Conservation (phyloP, 176 grass and related monocot genomes). For the Avena atlantica region DNA sequence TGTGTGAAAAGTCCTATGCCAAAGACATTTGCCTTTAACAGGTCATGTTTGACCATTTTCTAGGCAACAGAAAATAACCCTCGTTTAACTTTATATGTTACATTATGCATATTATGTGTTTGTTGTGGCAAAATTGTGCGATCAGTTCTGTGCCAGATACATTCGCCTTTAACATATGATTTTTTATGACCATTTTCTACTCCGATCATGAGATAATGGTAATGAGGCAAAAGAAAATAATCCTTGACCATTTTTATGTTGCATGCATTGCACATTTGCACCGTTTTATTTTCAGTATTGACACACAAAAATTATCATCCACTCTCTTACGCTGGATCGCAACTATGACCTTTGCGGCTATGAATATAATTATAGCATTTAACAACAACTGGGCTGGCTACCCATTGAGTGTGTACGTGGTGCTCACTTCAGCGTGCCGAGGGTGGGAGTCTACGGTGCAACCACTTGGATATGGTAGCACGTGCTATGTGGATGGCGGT, state of each 20-base stretch:
- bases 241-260: not conserved
- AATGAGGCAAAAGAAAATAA: not conserved
- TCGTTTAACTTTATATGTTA: not conserved
- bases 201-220: no score
- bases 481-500: not conserved
- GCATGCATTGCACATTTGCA: no score
- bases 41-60: slow-evolving; percentile 3
- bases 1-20: not conserved
- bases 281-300: not conserved
- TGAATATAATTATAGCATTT: slow-evolving; percentile 18
- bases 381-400: not conserved
- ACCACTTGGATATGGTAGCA: not conserved
- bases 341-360: not conserved
- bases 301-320: slow-evolving; percentile 13
- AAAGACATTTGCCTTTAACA: no score
- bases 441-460: not conserved
- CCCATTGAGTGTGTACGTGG: not conserved
- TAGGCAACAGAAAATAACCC: not conserved
- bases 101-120: no score
- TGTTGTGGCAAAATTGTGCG: not conserved
- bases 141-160: not conserved
- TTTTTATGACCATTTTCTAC: no score
- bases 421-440: not conserved
- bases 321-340: slow-evolving; percentile 21
- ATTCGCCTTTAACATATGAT: no score